Percentiles rank a stretch among this genome's conserved stretches.
Evolutionary conservation across 2,329 filamentous ascomycete species (phyloP).

Genomic region (Penicillium sp.): DNA sequence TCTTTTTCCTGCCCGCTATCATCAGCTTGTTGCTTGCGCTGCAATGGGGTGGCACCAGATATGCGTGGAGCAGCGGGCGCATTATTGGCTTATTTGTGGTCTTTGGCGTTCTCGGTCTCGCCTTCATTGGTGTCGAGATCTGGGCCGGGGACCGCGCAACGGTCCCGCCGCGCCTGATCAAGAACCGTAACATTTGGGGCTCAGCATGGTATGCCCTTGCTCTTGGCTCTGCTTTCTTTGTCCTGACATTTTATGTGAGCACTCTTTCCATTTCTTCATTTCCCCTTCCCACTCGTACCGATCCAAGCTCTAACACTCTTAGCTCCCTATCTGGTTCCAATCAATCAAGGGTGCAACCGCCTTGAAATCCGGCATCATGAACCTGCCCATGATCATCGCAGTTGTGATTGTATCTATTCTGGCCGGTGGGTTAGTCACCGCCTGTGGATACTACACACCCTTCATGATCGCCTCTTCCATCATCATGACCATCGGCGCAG

Average conservation of each 20-base stretch:
- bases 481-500: slow-evolving; percentile 37
- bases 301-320: neutral
- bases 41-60: slow-evolving; percentile 48
- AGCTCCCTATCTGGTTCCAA: slow-evolving; percentile 49
- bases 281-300: neutral
- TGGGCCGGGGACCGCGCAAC: slow-evolving; percentile 45
- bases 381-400: slow-evolving; percentile 36
- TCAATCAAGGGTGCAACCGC: slow-evolving; percentile 38
- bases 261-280: neutral
- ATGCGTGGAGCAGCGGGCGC: slow-evolving; percentile 46
- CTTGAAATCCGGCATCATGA: slow-evolving; percentile 41
- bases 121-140: slow-evolving; percentile 40
- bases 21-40: slow-evolving; percentile 52
- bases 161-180: slow-evolving; percentile 47
- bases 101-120: slow-evolving; percentile 50
- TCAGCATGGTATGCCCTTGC: slow-evolving; percentile 45
- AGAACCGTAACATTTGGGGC: slow-evolving; percentile 45
- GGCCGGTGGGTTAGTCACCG: slow-evolving; percentile 32
- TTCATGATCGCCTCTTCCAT: slow-evolving; percentile 39
- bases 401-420: slow-evolving; percentile 35
- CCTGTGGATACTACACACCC: slow-evolving; percentile 42
- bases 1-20: slow-evolving; percentile 47
- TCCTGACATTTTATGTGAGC: slow-evolving; percentile 47
- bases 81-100: slow-evolving; percentile 53
- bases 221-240: slow-evolving; percentile 46